Percentiles rank a stretch among this genome's conserved stretches.
Conservation (phyloP, 257 asterid genomes). For the Striga asiatica region DNA sequence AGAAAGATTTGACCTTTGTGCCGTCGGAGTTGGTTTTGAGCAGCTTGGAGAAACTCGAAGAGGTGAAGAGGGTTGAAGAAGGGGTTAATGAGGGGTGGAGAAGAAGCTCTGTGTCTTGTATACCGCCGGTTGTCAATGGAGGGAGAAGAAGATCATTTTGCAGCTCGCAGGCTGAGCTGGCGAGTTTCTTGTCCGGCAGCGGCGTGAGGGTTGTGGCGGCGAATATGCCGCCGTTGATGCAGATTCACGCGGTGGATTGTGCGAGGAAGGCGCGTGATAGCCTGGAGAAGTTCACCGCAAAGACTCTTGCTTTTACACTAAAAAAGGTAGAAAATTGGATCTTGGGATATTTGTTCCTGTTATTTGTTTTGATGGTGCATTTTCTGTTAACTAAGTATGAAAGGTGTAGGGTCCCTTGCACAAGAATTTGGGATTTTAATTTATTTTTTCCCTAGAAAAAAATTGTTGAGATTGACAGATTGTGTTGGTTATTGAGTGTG, state of each 20-base stretch:
- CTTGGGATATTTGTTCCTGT: too few relatives aligned
- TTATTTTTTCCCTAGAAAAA: too few relatives aligned
- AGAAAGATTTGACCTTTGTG: too few relatives aligned
- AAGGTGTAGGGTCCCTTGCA: too few relatives aligned
- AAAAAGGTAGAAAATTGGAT: conserved; percentile 52
- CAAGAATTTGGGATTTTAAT: too few relatives aligned
- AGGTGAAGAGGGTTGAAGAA: conserved; percentile 20
- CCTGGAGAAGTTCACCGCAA: conserved; percentile 91
- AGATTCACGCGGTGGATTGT: conserved; percentile 84
- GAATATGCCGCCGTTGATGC: conserved; percentile 96
- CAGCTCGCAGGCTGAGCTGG: conserved; percentile 54
- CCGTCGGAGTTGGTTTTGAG: too few relatives aligned
- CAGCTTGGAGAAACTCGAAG: too few relatives aligned
- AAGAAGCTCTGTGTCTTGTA: conserved; percentile 29
- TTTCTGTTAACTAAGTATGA: too few relatives aligned
- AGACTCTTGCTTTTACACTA: conserved; percentile 73
- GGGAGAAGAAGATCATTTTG: conserved; percentile 61
- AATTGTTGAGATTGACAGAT: too few relatives aligned
- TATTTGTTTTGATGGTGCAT: too few relatives aligned
- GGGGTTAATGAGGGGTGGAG: conserved; percentile 19
- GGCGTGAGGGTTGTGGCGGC: conserved; percentile 86
- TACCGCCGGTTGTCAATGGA: conserved; percentile 21
- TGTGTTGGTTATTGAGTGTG: not conserved
- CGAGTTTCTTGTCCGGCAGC: conserved; percentile 52
- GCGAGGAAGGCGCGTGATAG: conserved; percentile 86